Conservation (phyloP, 768 basidiomycete species). For the Kwoniella newhampshirensis region DNA sequence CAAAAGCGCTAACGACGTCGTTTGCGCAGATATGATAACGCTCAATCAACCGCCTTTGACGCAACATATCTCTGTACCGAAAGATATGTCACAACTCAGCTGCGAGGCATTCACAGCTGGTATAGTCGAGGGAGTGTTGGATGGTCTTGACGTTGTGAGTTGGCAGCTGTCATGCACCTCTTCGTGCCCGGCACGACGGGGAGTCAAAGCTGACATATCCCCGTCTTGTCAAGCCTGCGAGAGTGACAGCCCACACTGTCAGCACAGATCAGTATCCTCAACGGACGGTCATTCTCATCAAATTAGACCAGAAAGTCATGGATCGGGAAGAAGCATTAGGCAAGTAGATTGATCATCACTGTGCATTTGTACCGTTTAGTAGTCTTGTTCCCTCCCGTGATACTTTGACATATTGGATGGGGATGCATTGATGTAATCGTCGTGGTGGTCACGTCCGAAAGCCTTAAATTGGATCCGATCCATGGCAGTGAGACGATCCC, state of each 20-base stretch:
- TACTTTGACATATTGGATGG: too few relatives aligned
- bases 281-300: constrained; percentile 94
- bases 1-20: neutral
- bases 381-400: too few relatives aligned
- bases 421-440: too few relatives aligned
- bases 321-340: constrained; percentile 84
- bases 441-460: too few relatives aligned
- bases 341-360: constrained; percentile 62
- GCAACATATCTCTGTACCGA: constrained; percentile 86
- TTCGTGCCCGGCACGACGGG: neutral
- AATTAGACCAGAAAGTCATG: constrained; percentile 86
- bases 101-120: constrained; percentile 98
- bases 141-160: constrained; percentile 89
- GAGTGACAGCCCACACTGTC: constrained; percentile 94
- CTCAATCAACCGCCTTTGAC: constrained; percentile 94
- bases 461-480: too few relatives aligned
- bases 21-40: constrained; percentile 82
- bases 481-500: too few relatives aligned
- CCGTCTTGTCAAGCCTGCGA: constrained; percentile 67
- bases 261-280: constrained; percentile 72
- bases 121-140: constrained; percentile 92
- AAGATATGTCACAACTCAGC: constrained; percentile 87
- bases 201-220: neutral
- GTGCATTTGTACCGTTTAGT: too few relatives aligned
- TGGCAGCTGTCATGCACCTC: neutral